Evolutionary conservation across 306 rosid genomes (phyloP).

Genomic region (Rosa rugosa): DNA sequence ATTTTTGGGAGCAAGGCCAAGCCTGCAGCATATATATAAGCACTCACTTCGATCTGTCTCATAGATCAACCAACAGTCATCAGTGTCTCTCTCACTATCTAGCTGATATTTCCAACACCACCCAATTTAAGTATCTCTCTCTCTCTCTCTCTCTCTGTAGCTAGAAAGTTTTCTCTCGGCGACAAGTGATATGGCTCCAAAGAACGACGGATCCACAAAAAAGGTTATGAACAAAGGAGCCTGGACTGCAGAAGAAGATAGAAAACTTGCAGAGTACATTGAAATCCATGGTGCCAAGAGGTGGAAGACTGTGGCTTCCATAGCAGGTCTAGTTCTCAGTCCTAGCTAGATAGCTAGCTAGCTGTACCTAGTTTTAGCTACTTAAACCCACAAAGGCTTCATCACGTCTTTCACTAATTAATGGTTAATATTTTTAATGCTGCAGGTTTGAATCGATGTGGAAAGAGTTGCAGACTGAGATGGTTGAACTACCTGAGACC

Average conservation of each 20-base stretch:
- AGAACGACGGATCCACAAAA: conserved; percentile 27
- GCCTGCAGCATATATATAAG: conserved; percentile 4
- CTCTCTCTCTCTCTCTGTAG: conserved; percentile 7
- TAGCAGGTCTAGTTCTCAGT: conserved; percentile 37
- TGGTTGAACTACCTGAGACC: conserved; percentile 73
- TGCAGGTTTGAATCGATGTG: conserved; percentile 25
- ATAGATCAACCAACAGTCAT: conserved; percentile 8
- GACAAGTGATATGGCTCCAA: conserved; percentile 42
- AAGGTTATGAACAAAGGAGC: conserved; percentile 47
- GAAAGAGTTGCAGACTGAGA: conserved; percentile 69
- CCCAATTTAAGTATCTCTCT: not conserved
- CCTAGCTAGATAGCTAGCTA: not conserved
- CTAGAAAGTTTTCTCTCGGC: not conserved
- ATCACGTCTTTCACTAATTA: not conserved
- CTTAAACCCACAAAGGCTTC: not conserved
- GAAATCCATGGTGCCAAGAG: conserved; percentile 57
- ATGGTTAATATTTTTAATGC: not conserved
- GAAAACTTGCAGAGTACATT: conserved; percentile 47
- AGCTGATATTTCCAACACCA: not conserved
- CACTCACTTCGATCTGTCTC: not conserved
- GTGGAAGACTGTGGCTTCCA: conserved; percentile 53
- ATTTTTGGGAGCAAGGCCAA: not conserved
- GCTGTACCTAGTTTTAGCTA: not conserved
- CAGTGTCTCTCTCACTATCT: conserved; percentile 2
- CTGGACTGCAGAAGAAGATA: conserved; percentile 65